A percentile compares a stretch with the other conserved stretches of the same genome.
Evolutionary conservation across 2,329 filamentous ascomycete species (phyloP).

Genomic region (Didymella exigua): DNA sequence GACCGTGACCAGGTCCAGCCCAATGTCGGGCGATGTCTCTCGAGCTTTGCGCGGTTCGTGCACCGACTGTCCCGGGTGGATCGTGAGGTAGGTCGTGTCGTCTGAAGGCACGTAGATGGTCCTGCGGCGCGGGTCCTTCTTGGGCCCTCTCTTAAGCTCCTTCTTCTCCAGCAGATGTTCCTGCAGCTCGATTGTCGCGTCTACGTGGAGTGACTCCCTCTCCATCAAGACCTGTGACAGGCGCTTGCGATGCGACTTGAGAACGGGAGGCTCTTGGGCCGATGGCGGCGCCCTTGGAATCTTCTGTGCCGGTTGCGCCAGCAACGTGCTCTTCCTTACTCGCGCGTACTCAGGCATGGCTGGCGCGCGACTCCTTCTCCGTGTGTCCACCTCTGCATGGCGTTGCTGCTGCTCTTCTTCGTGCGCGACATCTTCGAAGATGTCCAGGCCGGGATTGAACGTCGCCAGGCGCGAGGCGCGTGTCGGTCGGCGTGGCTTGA

Average conservation of each 20-base stretch:
- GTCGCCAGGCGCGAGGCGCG: slow-evolving; percentile 35
- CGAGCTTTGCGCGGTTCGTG: slow-evolving; percentile 34
- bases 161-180: slow-evolving; percentile 39
- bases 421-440: slow-evolving; percentile 47
- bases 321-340: slow-evolving; percentile 38
- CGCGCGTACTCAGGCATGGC: slow-evolving; percentile 28
- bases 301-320: slow-evolving; percentile 47
- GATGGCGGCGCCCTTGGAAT: slow-evolving; percentile 33
- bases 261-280: slow-evolving; percentile 28
- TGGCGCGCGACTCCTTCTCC: slow-evolving; percentile 37
- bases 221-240: slow-evolving; percentile 44
- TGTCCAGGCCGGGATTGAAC: slow-evolving; percentile 44
- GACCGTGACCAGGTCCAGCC: slow-evolving; percentile 46
- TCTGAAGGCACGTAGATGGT: slow-evolving; percentile 60
- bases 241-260: slow-evolving; percentile 42
- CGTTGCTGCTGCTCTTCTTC: slow-evolving; percentile 39
- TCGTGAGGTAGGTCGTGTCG: slow-evolving; percentile 58
- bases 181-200: slow-evolving; percentile 40
- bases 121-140: slow-evolving; percentile 52
- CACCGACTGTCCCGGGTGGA: slow-evolving; percentile 54
- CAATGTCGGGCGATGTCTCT: slow-evolving; percentile 45
- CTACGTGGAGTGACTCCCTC: slow-evolving; percentile 27
- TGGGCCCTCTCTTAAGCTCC: slow-evolving; percentile 39
- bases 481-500: slow-evolving; percentile 44
- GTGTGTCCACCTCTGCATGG: slow-evolving; percentile 25